These are phyloP conservation scores for Pythium dissimile DNA, from an alignment of 352 stramenopile species.

Conservation along the genomic window DNA sequence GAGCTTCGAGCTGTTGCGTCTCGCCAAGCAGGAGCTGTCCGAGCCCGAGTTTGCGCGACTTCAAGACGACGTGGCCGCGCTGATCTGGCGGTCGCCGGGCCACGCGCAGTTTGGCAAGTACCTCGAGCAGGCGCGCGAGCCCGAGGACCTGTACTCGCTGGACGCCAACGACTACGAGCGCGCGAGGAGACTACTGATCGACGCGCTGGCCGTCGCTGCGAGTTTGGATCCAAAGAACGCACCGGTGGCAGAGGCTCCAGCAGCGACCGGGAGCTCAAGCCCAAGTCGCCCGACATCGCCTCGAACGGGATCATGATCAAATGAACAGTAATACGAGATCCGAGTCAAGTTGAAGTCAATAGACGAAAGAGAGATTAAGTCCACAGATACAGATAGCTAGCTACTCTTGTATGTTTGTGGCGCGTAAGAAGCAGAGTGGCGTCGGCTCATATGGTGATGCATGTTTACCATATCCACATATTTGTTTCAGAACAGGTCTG, in stretches of 20 bases:
- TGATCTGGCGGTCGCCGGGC: slow-evolving; percentile 59
- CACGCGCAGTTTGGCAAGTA: slow-evolving; percentile 46
- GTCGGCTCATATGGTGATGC: slow-evolving; percentile 29
- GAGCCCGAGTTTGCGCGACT: slow-evolving; percentile 48
- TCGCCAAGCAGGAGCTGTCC: slow-evolving; percentile 39
- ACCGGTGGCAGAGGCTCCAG: no score
- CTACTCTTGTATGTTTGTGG: no score
- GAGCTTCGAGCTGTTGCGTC: slow-evolving; percentile 53
- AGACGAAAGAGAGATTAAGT: neutral
- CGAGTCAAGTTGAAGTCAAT: no score
- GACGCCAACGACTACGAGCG: slow-evolving; percentile 65
- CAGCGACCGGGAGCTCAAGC: no score
- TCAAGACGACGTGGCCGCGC: slow-evolving; percentile 42
- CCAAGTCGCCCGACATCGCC: no score
- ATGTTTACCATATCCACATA: slow-evolving; percentile 62
- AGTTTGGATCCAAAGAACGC: slow-evolving; percentile 1
- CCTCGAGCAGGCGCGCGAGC: slow-evolving; percentile 5
- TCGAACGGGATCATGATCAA: no score
- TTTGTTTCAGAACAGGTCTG: slow-evolving; percentile 86
- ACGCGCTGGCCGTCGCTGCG: slow-evolving; percentile 39
- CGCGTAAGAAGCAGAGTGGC: no score
- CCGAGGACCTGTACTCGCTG: slow-evolving; percentile 66
- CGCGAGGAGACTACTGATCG: slow-evolving; percentile 54
- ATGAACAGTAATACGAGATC: no score
- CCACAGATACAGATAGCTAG: neutral